Evolutionary conservation across 345 rosid species (phyloP).

Genomic region (Gynandropsis gynandra): DNA sequence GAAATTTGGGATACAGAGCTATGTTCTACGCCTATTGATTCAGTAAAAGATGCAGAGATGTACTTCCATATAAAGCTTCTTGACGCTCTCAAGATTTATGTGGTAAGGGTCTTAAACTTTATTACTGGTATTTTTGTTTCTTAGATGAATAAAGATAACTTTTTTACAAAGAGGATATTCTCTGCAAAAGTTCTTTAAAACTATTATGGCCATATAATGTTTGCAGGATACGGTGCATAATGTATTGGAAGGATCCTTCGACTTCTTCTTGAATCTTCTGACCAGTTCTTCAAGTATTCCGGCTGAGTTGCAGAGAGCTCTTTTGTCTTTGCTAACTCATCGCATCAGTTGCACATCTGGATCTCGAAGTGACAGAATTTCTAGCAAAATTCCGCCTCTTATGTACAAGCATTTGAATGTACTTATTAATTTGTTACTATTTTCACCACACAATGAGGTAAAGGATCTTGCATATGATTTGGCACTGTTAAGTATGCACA

Average conservation of each 20-base stretch:
- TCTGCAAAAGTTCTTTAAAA: neutral
- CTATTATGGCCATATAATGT: conserved; percentile 8
- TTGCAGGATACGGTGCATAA: conserved; percentile 60
- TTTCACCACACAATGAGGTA: conserved; percentile 45
- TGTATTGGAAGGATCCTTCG: conserved; percentile 77
- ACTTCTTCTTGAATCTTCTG: conserved; percentile 60
- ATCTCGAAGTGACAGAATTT: conserved; percentile 30
- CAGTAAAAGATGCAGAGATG: conserved; percentile 51
- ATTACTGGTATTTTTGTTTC: neutral
- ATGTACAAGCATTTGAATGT: conserved; percentile 74
- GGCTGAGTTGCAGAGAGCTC: conserved; percentile 46
- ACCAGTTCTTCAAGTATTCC: conserved; percentile 46
- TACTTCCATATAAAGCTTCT: conserved; percentile 62
- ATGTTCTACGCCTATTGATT: conserved; percentile 25
- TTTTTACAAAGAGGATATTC: neutral
- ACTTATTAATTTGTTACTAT: conserved; percentile 51
- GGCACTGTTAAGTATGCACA: conserved; percentile 67
- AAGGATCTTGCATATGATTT: conserved; percentile 56
- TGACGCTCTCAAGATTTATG: conserved; percentile 62
- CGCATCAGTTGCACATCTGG: conserved; percentile 44
- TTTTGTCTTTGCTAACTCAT: conserved; percentile 59
- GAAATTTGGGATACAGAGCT: conserved; percentile 61
- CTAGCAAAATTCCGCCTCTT: conserved; percentile 42
- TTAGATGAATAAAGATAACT: conserved; percentile 8
- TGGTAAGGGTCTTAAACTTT: conserved; percentile 35